Percentiles rank a stretch among this genome's conserved stretches.
phyloP scores from a whole-genome alignment of 2,329 filamentous ascomycete genomes.

The Raffaelea arxii region DNA sequence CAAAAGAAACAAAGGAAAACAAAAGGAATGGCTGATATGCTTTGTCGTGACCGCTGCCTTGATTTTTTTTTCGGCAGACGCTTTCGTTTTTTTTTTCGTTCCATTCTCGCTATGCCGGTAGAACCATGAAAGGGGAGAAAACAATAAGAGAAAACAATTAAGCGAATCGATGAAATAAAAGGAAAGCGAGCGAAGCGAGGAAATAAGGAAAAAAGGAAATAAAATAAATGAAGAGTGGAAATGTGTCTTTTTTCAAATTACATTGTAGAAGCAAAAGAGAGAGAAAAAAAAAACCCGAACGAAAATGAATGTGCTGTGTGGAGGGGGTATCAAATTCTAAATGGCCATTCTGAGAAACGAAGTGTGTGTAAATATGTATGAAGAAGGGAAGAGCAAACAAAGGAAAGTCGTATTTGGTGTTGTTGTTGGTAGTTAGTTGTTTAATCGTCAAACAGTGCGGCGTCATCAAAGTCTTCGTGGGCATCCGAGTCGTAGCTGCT shows the following conservation, averaged over 20 bases:
- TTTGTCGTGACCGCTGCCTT: too few species aligned
- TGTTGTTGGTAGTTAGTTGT: neutral
- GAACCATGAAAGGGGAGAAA: too few species aligned
- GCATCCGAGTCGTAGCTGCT: constrained; percentile 54
- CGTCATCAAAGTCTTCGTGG: constrained; percentile 49
- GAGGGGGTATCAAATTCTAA: constrained; percentile 3
- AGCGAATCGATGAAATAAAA: too few species aligned
- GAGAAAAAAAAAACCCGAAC: neutral
- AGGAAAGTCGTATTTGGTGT: neutral
- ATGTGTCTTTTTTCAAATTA: neutral
- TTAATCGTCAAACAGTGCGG: constrained; percentile 45
- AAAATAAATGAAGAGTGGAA: neutral
- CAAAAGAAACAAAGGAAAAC: neutral
- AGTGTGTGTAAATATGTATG: neutral
- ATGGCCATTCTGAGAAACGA: constrained; percentile 1
- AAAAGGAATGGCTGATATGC: neutral
- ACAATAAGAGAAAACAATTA: too few species aligned
- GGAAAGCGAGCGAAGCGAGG: too few species aligned
- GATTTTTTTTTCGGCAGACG: too few species aligned
- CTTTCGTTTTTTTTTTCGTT: too few species aligned
- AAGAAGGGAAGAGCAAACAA: neutral
- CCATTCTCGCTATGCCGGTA: too few species aligned
- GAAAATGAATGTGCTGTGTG: neutral
- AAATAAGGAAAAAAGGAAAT: neutral
- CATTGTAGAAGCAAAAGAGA: neutral